Evolutionary conservation across 495 filamentous ascomycete genomes (phyloP).

Genomic region (Evansstolkia leycettana): DNA sequence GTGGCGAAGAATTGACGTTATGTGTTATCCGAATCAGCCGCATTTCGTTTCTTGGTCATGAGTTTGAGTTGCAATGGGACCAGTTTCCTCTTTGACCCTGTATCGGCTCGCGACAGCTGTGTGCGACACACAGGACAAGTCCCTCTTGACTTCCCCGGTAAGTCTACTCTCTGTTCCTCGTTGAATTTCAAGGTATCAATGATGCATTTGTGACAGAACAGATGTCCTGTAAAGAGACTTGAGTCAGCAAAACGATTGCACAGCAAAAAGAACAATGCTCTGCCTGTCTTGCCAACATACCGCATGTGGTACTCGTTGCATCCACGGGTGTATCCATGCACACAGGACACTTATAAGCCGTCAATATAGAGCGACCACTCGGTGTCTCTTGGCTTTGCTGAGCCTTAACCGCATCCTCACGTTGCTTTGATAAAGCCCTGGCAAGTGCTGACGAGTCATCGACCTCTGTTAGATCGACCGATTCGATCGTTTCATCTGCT

Average conservation of each 20-base stretch:
- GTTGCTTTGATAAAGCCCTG: slow-evolving; percentile 36
- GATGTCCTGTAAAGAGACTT: slow-evolving; percentile 45
- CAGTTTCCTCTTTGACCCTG: slow-evolving; percentile 21
- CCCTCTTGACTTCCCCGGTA: slow-evolving; percentile 16
- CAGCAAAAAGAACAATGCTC: too few relatives aligned
- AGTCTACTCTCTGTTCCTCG: slow-evolving; percentile 28
- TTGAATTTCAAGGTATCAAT: slow-evolving; percentile 57
- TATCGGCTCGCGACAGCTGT: slow-evolving; percentile 16
- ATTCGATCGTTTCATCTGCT: slow-evolving; percentile 29
- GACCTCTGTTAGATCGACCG: slow-evolving; percentile 51
- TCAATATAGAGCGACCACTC: slow-evolving; percentile 34
- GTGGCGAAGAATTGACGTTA: neutral
- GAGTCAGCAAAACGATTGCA: slow-evolving; percentile 1
- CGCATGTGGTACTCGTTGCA: slow-evolving; percentile 70
- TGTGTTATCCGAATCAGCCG: neutral
- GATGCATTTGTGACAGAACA: slow-evolving; percentile 77
- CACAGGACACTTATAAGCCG: slow-evolving; percentile 59
- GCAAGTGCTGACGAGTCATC: slow-evolving; percentile 33
- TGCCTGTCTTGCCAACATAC: slow-evolving; percentile 40
- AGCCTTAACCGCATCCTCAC: slow-evolving; percentile 33
- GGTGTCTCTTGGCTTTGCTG: slow-evolving; percentile 38
- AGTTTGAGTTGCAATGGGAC: slow-evolving; percentile 52
- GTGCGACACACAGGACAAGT: slow-evolving; percentile 39
- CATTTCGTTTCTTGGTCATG: slow-evolving; percentile 23
- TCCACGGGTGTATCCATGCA: slow-evolving; percentile 70